Base-by-base conservation (phyloP, 345 rosid species). In the Euphorbia tirucalli region DNA sequence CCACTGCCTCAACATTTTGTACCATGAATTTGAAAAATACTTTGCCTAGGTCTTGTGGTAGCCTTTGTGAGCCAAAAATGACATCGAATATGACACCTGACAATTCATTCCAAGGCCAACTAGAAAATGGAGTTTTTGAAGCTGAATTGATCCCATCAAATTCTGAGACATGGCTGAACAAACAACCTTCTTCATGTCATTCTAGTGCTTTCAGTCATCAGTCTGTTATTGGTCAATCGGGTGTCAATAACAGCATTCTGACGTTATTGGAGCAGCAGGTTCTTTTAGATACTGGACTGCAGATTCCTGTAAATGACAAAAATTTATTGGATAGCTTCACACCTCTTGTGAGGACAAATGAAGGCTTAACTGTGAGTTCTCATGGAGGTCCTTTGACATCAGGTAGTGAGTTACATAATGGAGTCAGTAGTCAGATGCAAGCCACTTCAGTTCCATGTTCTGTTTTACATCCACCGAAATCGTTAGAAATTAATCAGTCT, bases 91-190 rank as follows among this genome's bases (percentile, higher is more conserved):
- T 41, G 64, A 41, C 59, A 37, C 46, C 64, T 18, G 41, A 59
- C 48, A 56, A 35, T 73, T 70, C 72, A 59, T 82, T 61, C 24
- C 70, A 72, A 57, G 68, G 28, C 11, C 74, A 71, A 35, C 62
- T 71, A 67, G 74, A 70, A 44, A 66, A 48, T 30, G 72, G 77
- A 55, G 77, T 39, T 69, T 65, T 49, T n/a, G 84, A 81, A 37
- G 86, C 86, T 75, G 85, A 85, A 80, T 81, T 83, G 22, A 80
- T 80, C 65, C 77, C 85, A 50, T 74, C 85, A 2, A 86, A 82
- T 74, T 82, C 80, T 0, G 80, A 78, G 61, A 69, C 70, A 3
- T 86, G 90, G 90, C 63, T 77, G 75, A 85, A 85, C 62, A 87
- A 85, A 71, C 87, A 69, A 71, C 78, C 76, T 77, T 72, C 84